Evolutionary conservation across 2,329 filamentous ascomycete species (phyloP), one percentile per base, ranked within the genome.

Genomic region (Rutstroemia sp.): DNA sequence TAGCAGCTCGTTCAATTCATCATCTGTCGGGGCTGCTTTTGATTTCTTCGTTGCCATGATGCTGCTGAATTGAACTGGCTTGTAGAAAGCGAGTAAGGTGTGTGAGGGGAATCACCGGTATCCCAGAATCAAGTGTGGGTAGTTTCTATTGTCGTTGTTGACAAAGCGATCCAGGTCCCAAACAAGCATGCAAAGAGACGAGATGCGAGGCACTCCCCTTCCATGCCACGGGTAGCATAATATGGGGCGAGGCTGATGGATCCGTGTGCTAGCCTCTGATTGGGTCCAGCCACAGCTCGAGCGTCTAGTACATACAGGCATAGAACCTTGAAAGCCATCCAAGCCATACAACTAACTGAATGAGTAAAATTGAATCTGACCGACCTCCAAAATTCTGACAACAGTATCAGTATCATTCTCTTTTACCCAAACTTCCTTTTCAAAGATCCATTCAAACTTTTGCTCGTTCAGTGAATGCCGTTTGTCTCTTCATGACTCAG

Each of bases 1-100:
- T 68, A 88, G 83, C 65, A 87, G 79, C 62, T 86, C 81, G 65
- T 82, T 80, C 65, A 87, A 72, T 66, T 85, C 82, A 68, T 85
- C 81, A 68, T 83, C 80, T 60, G 79, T 76, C 38, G 78, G 71
- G 49, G 74, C 69, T 30, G 78, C 72, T 70, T 83, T 85, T 58
- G 77, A 71, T 69, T 80, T 81, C 69, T 81, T 85, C 64, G 80
- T 77, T 39, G 54, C n/a, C 30, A 83, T 74, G 82, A 86, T 86
- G 64, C 58, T 49, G 27, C 27, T 10, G 27, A 30, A 7, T 10
- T 8, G 27, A 10, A 30, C 7, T 30, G 27, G 27, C 27, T 30
- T 30, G 9, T 30, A 30, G 27, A 30, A 10, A 7, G 7, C 27
- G 27, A 30, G 7, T 10, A 30, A 10, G 27, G 8, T 30, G 8